Evolutionary conservation across 1,284 basidiomycete species (phyloP), one percentile per base, ranked within the genome.

Genomic region (Ustilago tritici): DNA sequence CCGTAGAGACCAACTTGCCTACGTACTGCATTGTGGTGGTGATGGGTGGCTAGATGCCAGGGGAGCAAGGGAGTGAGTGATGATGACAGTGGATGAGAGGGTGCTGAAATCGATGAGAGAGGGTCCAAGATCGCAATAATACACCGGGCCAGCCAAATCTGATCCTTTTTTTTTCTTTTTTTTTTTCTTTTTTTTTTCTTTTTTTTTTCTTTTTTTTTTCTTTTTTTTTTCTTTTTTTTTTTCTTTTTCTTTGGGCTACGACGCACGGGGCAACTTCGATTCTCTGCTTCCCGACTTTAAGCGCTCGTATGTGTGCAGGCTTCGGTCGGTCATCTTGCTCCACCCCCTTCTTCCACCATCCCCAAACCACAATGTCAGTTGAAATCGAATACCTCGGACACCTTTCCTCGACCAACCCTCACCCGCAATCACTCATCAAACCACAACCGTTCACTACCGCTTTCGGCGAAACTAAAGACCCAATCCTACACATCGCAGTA

Each of bases 1-100:
- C 84, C 41, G 81, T 82, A 3, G 84, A 86, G 54, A 86, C 80
- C 46, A 85, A 67, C 58, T 81, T 82, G 34, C 84, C 84, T 41
- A 85, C 84, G 78, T 84, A 85, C 80, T 86, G 84, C 84, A 86
- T 86, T 49, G 49, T 61, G 47, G 49, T 10, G 46, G 32, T 17
- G 23, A 8, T 17, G 6, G 58, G 34, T 28, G 23, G 23, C 47
- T 47, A 14, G 54, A 6, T 8, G 50, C 28, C 10, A 14, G n/a
- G 46, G 43, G 17, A 32, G 31, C 11, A 47, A 19, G 14, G n/a
- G n/a, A 6, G 23, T 34, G 31, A 23, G 14, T 38, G 47, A 32
- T 14, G 31, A 35, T 28, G 23, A 28, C 23, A 3, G 23, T 17
- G 12, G 43, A 19, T n/a, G 43, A 12, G 40, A 41, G 17, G 10